Conservation (phyloP, 2,329 filamentous ascomycete species). For the Colletotrichum siamense region DNA sequence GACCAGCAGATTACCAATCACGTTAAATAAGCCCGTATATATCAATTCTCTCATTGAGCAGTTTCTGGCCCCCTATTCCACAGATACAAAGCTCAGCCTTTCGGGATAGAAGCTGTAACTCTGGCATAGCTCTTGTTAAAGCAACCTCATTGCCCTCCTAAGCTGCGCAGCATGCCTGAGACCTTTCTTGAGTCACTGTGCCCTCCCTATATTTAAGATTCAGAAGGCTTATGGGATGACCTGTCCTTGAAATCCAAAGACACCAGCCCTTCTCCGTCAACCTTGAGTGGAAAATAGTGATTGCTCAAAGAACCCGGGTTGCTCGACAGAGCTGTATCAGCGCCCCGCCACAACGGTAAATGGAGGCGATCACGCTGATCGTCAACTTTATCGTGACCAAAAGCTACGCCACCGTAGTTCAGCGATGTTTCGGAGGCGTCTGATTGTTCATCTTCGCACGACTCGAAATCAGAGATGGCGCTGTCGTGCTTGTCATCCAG, state of each 20-base stretch:
- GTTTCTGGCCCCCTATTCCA: too few relatives aligned
- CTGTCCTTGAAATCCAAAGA: background rate
- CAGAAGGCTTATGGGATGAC: background rate
- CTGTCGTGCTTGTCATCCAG: background rate
- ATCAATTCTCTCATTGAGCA: too few relatives aligned
- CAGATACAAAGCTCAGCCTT: too few relatives aligned
- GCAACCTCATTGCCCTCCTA: background rate
- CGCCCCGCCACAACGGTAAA: background rate
- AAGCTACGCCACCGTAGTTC: background rate
- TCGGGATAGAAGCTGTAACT: background rate
- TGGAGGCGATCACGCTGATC: background rate
- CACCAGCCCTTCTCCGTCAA: background rate
- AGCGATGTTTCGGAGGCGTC: background rate
- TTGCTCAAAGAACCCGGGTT: background rate
- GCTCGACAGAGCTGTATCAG: background rate
- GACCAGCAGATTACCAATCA: too few relatives aligned
- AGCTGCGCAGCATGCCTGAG: fast-evolving
- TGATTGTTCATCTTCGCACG: background rate
- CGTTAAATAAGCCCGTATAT: too few relatives aligned
- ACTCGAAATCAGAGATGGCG: background rate
- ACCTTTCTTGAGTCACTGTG: background rate
- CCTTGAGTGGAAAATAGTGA: background rate
- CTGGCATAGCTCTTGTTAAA: background rate
- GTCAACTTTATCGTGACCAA: background rate
- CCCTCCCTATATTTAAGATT: background rate